phyloP scores from a whole-genome alignment of 208 protist species.

The Leishmania aethiopica region DNA sequence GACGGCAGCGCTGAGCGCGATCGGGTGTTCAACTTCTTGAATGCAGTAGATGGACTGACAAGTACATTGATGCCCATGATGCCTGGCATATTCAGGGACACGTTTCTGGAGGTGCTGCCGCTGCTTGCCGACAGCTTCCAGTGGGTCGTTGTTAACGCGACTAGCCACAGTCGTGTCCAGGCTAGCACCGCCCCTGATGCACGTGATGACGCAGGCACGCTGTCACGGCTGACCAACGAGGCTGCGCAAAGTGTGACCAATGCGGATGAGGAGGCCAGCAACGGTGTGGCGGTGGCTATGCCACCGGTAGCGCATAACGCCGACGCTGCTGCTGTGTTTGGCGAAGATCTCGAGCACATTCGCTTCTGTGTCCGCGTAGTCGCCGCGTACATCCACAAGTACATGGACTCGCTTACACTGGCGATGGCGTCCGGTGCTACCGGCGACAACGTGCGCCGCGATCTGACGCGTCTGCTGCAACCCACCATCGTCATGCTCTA shows the following conservation, averaged over 20 bases:
- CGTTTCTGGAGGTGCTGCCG: constrained; percentile 76
- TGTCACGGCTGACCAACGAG: background rate
- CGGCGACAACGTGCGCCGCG: constrained; percentile 8
- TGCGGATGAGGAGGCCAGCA: background rate
- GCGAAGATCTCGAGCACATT: constrained; percentile 84
- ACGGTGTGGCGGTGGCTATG: background rate
- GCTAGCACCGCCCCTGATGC: background rate
- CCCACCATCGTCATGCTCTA: constrained; percentile 68
- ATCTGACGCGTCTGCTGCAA: constrained; percentile 52
- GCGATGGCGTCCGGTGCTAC: constrained; percentile 15
- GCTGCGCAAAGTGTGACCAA: background rate
- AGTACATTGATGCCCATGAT: constrained; percentile 74
- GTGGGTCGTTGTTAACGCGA: constrained; percentile 72
- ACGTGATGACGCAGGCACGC: background rate
- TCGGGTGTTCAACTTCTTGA: constrained; percentile 74
- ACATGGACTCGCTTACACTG: constrained; percentile 41
- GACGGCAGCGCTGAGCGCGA: constrained; percentile 12
- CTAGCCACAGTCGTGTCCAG: constrained; percentile 21
- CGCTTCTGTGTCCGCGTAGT: constrained; percentile 86
- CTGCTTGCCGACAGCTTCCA: constrained; percentile 70
- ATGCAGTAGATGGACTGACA: constrained; percentile 71
- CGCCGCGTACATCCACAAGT: constrained; percentile 84
- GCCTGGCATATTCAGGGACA: constrained; percentile 63
- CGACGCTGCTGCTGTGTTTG: constrained; percentile 45
- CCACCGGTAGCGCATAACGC: background rate